Evolutionary conservation across 192 early-diverging fungal genomes (phyloP).

Genomic region (Linnemannia hyalina): DNA sequence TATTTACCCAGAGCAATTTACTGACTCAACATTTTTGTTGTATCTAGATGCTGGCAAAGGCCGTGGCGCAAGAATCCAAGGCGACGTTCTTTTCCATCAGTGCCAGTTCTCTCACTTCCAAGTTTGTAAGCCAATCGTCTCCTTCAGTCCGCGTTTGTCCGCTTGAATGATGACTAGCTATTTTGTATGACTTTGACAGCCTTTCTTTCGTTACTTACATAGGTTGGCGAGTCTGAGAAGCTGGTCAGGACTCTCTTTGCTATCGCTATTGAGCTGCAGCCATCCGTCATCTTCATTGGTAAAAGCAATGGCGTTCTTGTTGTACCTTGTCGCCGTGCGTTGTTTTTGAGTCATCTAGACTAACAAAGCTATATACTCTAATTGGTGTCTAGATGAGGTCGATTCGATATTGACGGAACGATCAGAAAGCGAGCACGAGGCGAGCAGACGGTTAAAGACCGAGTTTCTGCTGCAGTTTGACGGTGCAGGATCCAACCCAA

Average conservation of each 20-base stretch:
- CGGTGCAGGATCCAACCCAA: constrained; percentile 72
- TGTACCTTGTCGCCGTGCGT: no score
- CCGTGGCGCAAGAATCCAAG: constrained; percentile 66
- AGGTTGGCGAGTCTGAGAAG: constrained; percentile 83
- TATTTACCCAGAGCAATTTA: background rate
- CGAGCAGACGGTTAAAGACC: constrained; percentile 88
- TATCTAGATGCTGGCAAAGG: constrained; percentile 47
- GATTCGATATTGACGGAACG: constrained; percentile 89
- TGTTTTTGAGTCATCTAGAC: background rate
- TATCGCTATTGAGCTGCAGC: constrained; percentile 83
- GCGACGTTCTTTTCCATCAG: constrained; percentile 92
- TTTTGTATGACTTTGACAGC: background rate
- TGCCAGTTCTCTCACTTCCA: constrained; percentile 89
- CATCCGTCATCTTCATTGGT: constrained; percentile 89
- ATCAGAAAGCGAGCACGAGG: constrained; percentile 87
- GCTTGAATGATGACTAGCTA: background rate
- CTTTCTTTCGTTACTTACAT: background rate
- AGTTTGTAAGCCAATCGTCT: constrained; percentile 75
- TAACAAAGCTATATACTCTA: background rate
- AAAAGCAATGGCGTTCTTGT: constrained; percentile 42
- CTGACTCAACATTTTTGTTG: background rate
- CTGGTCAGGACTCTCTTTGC: constrained; percentile 89
- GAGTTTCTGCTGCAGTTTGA: constrained; percentile 86
- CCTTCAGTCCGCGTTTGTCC: background rate
- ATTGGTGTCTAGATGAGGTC: constrained; percentile 58